Evolutionary conservation across 441 rosid species (phyloP).

Genomic region (Theobroma grandiflorum): DNA sequence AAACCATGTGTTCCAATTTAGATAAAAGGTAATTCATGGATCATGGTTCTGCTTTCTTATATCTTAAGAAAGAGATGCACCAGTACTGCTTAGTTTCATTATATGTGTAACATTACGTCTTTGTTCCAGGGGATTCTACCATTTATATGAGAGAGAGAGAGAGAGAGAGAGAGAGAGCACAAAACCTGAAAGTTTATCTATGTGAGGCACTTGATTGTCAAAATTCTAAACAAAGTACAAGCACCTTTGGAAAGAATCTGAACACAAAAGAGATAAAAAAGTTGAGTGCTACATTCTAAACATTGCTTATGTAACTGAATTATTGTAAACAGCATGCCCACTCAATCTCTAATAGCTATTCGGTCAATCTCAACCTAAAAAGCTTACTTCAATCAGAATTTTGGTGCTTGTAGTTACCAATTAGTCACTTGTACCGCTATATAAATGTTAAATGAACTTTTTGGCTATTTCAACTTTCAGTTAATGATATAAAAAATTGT

Average conservation of each 20-base stretch:
- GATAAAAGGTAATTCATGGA: not conserved
- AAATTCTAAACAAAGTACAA: not conserved
- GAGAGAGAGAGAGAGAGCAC: not conserved
- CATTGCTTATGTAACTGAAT: not conserved
- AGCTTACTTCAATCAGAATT: not conserved
- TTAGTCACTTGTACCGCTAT: not conserved
- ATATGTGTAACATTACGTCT: no score
- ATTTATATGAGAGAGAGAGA: not conserved
- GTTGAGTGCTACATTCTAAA: not conserved
- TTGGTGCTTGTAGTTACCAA: not conserved
- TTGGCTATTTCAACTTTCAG: not conserved
- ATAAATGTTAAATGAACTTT: no score
- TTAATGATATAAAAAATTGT: not conserved
- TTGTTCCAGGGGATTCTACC: not conserved
- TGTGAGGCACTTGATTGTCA: not conserved
- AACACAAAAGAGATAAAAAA: not conserved
- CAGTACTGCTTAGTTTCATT: no score
- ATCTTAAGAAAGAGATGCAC: no score
- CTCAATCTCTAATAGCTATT: not conserved
- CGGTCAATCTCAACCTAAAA: not conserved
- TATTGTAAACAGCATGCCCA: not conserved
- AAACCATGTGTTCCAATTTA: no score
- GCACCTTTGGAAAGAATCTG: not conserved
- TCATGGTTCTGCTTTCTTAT: no score
- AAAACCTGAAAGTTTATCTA: not conserved